A percentile compares a stretch with the other conserved stretches of the same genome.
Conservation (phyloP, 306 rosid species). For the Prunus mongolica region DNA sequence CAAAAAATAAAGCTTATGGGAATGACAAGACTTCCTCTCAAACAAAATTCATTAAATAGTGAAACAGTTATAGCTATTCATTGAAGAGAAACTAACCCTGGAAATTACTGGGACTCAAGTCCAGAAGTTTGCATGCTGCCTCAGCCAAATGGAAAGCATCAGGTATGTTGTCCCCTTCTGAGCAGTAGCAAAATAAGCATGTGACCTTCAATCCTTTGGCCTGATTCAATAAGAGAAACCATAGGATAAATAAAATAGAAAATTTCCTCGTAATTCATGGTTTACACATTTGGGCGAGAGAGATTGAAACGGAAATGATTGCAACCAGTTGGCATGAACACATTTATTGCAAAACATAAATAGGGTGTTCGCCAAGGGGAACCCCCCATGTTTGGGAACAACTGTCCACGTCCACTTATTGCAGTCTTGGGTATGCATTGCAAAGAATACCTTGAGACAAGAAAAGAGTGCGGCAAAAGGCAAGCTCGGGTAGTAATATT, state of each 20-base stretch:
- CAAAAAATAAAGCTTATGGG: background rate
- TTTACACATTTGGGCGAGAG: background rate
- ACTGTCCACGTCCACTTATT: background rate
- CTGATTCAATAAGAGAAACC: constrained; percentile 32
- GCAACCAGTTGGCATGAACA: background rate
- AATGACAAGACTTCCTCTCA: background rate
- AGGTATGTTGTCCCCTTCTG: constrained; percentile 88
- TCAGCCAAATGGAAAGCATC: constrained; percentile 88
- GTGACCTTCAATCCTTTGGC: constrained; percentile 90
- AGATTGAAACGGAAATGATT: background rate
- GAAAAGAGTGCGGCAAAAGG: constrained; percentile 88
- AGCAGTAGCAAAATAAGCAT: constrained; percentile 85
- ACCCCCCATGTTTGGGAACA: background rate
- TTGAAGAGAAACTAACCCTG: constrained; percentile 37
- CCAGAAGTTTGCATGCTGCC: constrained; percentile 64
- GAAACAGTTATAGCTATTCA: background rate
- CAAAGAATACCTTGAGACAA: constrained; percentile 67
- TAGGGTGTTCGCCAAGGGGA: background rate
- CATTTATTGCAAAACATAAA: background rate
- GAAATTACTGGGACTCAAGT: constrained; percentile 33
- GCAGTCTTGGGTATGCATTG: background rate
- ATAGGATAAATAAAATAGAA: background rate
- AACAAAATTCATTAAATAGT: background rate
- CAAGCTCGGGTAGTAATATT: constrained; percentile 83
- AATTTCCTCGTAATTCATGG: background rate